phyloP scores from a whole-genome alignment of 495 filamentous ascomycete genomes.

The Neurospora sp. region DNA sequence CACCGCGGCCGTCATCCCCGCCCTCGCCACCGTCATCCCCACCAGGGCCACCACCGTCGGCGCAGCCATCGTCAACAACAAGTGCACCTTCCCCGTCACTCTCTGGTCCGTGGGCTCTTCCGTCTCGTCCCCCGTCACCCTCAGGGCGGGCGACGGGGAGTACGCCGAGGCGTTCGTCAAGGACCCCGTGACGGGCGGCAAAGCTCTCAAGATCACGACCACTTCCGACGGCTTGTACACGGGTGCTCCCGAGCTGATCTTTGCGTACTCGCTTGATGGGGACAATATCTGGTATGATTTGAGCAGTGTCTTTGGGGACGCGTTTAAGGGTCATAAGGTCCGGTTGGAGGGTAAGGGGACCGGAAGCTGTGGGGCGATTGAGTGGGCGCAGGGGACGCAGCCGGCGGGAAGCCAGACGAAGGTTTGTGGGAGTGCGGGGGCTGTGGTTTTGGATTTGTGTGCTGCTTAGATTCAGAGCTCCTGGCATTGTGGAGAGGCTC shows the following conservation, averaged over 20 bases:
- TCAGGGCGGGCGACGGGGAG: constrained; percentile 24
- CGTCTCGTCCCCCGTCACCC: constrained; percentile 30
- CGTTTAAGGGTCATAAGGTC: constrained; percentile 39
- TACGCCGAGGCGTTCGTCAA: constrained; percentile 34
- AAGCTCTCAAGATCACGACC: constrained; percentile 45
- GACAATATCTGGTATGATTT: constrained; percentile 46
- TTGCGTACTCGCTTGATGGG: constrained; percentile 43
- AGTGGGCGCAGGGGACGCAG: constrained; percentile 38
- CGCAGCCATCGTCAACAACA: constrained; percentile 42
- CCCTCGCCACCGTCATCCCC: background rate
- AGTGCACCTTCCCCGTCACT: constrained; percentile 37
- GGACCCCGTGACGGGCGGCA: constrained; percentile 43
- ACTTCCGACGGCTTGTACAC: constrained; percentile 41
- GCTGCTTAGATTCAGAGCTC: constrained; percentile 14
- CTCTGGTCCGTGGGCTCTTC: constrained; percentile 46
- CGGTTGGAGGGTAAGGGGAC: constrained; percentile 27
- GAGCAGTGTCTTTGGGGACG: constrained; percentile 44
- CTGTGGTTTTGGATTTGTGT: constrained; percentile 22
- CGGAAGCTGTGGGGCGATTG: constrained; percentile 33
- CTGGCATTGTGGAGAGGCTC: no score
- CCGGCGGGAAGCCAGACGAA: constrained; percentile 44
- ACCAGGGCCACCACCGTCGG: constrained; percentile 31
- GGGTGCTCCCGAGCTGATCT: constrained; percentile 42
- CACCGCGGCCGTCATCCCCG: background rate
- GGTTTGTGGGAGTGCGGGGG: constrained; percentile 26